Evolutionary conservation across 1,284 basidiomycete species (phyloP).

Genomic region (Ceratorhiza oryzae-sativae): DNA sequence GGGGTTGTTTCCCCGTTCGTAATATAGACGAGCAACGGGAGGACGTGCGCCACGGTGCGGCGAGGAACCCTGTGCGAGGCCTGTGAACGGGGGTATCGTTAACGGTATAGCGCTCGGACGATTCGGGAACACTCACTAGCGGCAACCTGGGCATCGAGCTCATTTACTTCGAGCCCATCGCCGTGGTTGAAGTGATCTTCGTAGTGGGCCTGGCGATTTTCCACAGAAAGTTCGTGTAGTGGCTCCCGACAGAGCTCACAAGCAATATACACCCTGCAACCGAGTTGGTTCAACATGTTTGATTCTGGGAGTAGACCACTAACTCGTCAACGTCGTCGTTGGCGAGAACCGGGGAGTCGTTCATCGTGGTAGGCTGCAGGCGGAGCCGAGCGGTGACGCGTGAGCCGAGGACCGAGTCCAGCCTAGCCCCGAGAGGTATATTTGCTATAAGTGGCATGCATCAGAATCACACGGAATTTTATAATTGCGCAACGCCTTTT

Average conservation of each 20-base stretch:
- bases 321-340: constrained; percentile 12
- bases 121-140: background rate
- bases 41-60: background rate
- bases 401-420: background rate
- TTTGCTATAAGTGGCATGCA: constrained; percentile 8
- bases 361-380: constrained; percentile 26
- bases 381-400: background rate
- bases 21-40: background rate
- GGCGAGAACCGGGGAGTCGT: constrained; percentile 9
- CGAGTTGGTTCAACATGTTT: background rate
- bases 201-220: constrained; percentile 45
- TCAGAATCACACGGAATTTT: constrained; percentile 10
- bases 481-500: constrained; percentile 2
- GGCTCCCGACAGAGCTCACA: constrained; percentile 35
- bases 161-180: constrained; percentile 43
- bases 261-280: constrained; percentile 16
- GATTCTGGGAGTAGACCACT: background rate
- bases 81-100: background rate
- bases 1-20: constrained; percentile 32
- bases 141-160: constrained; percentile 23
- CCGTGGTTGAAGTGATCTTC: constrained; percentile 43
- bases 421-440: background rate
- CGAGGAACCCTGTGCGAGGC: constrained; percentile 13
- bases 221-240: constrained; percentile 40
- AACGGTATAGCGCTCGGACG: background rate